phyloP scores from a whole-genome alignment of 306 rosid species.

The Acmispon strigosus region DNA sequence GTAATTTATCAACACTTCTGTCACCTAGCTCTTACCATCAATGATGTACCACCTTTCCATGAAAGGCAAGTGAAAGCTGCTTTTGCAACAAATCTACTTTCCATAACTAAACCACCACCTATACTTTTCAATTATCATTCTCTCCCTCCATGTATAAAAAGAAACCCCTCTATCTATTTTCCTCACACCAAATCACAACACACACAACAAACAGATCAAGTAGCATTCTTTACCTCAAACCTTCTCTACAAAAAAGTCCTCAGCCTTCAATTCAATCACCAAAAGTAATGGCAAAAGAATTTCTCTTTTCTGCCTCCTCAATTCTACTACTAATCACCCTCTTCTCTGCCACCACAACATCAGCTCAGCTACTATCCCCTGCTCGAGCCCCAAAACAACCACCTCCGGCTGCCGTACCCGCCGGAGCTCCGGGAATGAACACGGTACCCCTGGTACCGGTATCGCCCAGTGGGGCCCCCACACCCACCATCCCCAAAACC shows the following conservation, averaged over 20 bases:
- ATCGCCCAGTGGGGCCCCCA: slow-evolving; percentile 21
- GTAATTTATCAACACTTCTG: background rate
- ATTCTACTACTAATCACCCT: too few species aligned
- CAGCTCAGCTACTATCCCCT: slow-evolving; percentile 26
- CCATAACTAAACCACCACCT: background rate
- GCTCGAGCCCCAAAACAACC: slow-evolving; percentile 23
- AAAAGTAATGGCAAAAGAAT: slow-evolving; percentile 11
- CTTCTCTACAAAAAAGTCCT: background rate
- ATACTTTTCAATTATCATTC: background rate
- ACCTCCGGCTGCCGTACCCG: background rate
- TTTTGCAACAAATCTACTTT: background rate
- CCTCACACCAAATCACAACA: background rate
- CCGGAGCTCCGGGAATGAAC: background rate
- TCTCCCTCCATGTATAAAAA: slow-evolving; percentile 14
- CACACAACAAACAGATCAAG: background rate
- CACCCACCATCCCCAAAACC: slow-evolving; percentile 29
- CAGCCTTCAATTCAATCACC: background rate
- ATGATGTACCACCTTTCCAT: slow-evolving; percentile 17
- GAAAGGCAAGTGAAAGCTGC: too few species aligned
- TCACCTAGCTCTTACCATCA: background rate
- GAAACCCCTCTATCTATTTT: background rate
- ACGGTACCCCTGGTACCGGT: background rate
- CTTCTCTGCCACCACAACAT: background rate
- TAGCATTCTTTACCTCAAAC: background rate
- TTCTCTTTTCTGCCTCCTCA: slow-evolving; percentile 11